Evolutionary conservation across 31 red algal genomes (phyloP), one percentile per base, ranked within the genome.

Genomic region (Bonnemaisonia californica): DNA sequence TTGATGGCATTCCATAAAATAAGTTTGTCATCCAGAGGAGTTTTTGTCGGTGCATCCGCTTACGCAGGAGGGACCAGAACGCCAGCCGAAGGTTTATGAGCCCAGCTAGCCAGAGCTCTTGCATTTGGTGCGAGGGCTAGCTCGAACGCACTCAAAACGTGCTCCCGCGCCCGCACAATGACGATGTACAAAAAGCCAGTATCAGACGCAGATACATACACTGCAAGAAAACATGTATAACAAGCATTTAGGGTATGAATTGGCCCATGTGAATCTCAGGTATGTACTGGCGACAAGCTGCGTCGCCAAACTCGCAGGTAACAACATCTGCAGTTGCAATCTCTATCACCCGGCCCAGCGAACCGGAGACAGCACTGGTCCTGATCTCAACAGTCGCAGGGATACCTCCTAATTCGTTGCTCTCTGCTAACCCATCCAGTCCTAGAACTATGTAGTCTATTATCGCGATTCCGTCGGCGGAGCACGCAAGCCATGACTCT

Each of bases 341-440:
- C 24, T 23, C 8, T 9, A 81, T 19, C 8, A 62, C 42, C 24
- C 24, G 37, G 18, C 60, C 60, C 5, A 67, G 13, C 19, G 36
- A 68, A 68, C 61, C 39, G 47, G 57, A 23, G 34, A 60, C 55
- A 18, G 55, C 41, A 22, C 0, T 83, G 0, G 30, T 70, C 65
- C 71, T 83, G 22, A 83, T 59, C 31, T 70, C 64, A 13, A 83
- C 79, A 40, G 58, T 48, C 18, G 77, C 58, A 36, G 69, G 30
- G 39, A 64, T n/a, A 19, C 29, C 16, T 5, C 39, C 9, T 2
- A 7, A 19, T 30, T 30, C 74, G 16, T 78, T 29, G 3, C 3
- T 3, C 36, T 68, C 63, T 68, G 18, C 27, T 11, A 42, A 9
- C 32, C 13, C 36, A 32, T 21, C 0, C 13, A 3, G 12, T 21